These are phyloP conservation scores for Onygenales sp. DNA, from an alignment of 2,329 filamentous ascomycete species.

Conservation along the genomic window DNA sequence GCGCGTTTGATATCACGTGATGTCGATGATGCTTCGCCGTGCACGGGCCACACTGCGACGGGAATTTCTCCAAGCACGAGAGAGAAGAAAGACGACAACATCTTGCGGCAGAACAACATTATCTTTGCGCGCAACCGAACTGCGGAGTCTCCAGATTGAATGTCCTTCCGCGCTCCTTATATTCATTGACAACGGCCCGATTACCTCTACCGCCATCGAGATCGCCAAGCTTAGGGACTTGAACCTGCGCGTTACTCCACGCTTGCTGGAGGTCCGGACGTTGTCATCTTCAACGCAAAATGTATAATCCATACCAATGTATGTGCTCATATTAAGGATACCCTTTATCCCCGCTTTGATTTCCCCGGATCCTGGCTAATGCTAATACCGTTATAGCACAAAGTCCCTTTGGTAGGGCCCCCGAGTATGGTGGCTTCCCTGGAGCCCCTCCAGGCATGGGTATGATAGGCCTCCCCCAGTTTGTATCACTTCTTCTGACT, in stretches of 20 bases:
- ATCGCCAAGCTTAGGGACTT: neutral
- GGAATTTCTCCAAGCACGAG: no score
- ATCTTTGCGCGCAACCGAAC: no score
- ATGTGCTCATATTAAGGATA: slow-evolving; percentile 9
- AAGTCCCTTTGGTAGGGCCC: slow-evolving; percentile 61
- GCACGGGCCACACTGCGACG: no score
- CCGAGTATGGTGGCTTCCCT: slow-evolving; percentile 63
- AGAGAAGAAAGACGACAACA: no score
- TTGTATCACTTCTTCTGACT: slow-evolving; percentile 5
- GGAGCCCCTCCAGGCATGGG: slow-evolving; percentile 74
- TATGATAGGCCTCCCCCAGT: slow-evolving; percentile 28
- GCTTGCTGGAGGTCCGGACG: neutral
- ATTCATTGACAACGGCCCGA: no score
- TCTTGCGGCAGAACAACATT: no score
- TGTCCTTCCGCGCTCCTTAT: no score
- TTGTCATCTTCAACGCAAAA: slow-evolving; percentile 13
- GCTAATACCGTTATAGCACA: slow-evolving; percentile 21
- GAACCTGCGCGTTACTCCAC: neutral
- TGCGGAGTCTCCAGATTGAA: no score
- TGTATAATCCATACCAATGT: slow-evolving; percentile 39
- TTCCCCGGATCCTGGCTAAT: neutral
- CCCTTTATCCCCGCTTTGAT: neutral
- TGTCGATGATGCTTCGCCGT: no score
- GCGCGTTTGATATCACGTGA: no score
- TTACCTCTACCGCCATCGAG: neutral